Evolutionary conservation across 176 grass and related monocot species (phyloP).

Genomic region (Oryza meyeriana): DNA sequence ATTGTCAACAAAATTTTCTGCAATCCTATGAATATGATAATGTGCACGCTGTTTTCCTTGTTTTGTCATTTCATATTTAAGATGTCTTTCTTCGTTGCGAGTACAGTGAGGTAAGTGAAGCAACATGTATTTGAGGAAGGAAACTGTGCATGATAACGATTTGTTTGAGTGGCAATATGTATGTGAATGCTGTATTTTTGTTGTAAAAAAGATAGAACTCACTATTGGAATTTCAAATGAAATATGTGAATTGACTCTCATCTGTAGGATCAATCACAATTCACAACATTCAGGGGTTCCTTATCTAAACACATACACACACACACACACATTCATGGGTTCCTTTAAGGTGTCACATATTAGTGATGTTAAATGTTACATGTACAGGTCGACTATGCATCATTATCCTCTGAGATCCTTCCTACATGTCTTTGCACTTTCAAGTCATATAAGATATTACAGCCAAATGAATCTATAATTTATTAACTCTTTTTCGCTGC

Average conservation of each 20-base stretch:
- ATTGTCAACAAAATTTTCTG: not conserved
- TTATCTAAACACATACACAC: too few relatives aligned
- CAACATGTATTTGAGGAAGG: not conserved
- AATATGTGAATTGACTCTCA: not conserved
- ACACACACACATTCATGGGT: not conserved
- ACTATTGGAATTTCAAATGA: not conserved
- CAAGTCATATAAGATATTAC: not conserved
- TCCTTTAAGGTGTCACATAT: not conserved
- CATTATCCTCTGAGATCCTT: not conserved
- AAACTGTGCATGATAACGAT: not conserved
- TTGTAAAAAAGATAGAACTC: conserved; percentile 10
- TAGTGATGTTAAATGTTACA: not conserved
- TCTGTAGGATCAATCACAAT: not conserved
- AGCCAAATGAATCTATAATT: not conserved
- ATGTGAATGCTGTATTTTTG: not conserved
- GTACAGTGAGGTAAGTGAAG: not conserved
- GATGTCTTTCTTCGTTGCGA: not conserved
- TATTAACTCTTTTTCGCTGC: not conserved
- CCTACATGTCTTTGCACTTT: not conserved
- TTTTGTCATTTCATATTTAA: not conserved
- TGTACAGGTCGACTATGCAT: not conserved
- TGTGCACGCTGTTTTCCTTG: not conserved
- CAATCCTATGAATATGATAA: not conserved
- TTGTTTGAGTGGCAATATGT: not conserved
- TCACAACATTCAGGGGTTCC: not conserved